Evolutionary conservation across 306 rosid species (phyloP), one percentile per base, ranked within the genome.

Genomic region (Vachellia collinsii): DNA sequence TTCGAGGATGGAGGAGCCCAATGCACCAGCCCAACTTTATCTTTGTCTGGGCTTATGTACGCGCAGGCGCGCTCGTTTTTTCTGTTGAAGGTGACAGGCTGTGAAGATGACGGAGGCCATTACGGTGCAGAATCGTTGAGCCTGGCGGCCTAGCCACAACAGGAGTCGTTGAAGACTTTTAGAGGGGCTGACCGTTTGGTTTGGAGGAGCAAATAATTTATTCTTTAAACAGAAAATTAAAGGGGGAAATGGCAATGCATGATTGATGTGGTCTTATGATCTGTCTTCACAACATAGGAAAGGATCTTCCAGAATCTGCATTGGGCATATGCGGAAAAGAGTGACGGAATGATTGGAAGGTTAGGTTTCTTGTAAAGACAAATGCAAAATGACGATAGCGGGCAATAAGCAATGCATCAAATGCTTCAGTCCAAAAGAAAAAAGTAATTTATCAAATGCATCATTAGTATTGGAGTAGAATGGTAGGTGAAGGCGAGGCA

Each of bases 331-430:
- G 47, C 34, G 34, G 11, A 2, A 25, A 25, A 47, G 76, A 46
- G 17, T 1, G 44, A 13, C 10, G 0, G 43, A 14, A 8, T 34
- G 44, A 48, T 6, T 50, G 5, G 9, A 48, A 72, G 9, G 44
- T 48, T 7, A 47, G 43, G 76, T 23, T 20, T 6, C 12, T 29
- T 1, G 56, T 6, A 20, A 12, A 46, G 58, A 71, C 16, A 48
- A 50, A 29, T 48, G 43, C 25, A 34, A 72, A 50, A 72, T 48
- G 74, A 22, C 14, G 5, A 20, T 38, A 11, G 38, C 11, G 76
- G 76, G 62, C 39, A 23, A 48, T 16, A 16, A 48, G 59, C 14
- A 42, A 69, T 25, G 75, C 75, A 46, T 70, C 41, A 56, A 29
- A 29, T 29, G 34, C 34, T 29, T 29, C 34, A 29, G 34, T 29